Evolutionary conservation across 176 grass and related monocot genomes (phyloP).

Genomic region (Musa beccarii): DNA sequence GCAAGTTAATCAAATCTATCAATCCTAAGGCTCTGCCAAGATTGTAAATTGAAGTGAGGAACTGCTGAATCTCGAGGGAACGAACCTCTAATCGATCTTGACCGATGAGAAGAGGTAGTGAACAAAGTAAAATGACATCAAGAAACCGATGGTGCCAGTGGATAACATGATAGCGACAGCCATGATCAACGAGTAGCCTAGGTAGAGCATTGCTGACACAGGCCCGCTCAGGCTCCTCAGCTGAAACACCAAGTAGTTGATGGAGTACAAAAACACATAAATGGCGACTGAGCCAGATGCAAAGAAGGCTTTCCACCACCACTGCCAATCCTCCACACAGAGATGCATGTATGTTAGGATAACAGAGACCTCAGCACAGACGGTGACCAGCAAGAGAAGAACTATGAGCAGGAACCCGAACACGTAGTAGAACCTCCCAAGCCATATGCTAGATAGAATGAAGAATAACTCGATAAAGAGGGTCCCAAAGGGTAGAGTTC

Average conservation of each 20-base stretch:
- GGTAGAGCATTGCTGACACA: background rate
- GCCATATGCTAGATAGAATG: conserved; percentile 1
- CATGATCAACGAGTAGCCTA: background rate
- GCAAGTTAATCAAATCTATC: too few relatives aligned
- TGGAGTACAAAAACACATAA: background rate
- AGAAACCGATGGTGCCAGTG: background rate
- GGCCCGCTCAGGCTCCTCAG: conserved; percentile 2
- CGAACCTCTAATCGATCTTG: background rate
- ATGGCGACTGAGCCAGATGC: background rate
- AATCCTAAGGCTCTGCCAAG: too few relatives aligned
- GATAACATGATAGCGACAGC: background rate
- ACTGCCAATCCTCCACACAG: background rate
- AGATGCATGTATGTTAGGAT: background rate
- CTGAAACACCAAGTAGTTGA: conserved; percentile 1
- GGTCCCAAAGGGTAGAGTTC: background rate
- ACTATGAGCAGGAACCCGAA: background rate
- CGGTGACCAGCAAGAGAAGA: background rate
- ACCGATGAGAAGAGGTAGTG: conserved; percentile 1
- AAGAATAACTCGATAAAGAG: conserved; percentile 1
- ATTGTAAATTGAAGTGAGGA: too few relatives aligned
- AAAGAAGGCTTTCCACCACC: conserved; percentile 7
- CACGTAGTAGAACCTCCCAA: conserved; percentile 3
- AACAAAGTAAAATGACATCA: background rate
- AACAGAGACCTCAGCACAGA: background rate
- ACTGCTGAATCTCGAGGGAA: too few relatives aligned